phyloP scores from a whole-genome alignment of 1,139 yeast genomes.

The Blastobotrys ciferrii region DNA sequence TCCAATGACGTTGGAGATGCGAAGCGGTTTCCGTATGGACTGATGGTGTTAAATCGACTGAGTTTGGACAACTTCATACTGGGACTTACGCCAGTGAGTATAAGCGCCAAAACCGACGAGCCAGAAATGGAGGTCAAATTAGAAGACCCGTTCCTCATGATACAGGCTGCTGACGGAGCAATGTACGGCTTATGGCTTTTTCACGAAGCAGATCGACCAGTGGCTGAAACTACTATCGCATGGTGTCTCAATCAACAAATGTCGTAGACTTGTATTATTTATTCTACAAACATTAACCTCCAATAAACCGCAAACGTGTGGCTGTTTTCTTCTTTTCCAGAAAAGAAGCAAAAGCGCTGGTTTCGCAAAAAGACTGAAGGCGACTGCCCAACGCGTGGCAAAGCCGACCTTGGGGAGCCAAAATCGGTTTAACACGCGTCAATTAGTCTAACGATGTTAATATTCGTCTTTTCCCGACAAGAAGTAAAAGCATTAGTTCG shows the following conservation, averaged over 20 bases:
- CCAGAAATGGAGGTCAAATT: conserved; percentile 71
- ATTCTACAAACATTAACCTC: no score
- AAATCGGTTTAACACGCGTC: no score
- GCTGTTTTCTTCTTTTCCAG: no score
- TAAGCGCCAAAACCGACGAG: conserved; percentile 41
- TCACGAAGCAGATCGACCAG: conserved; percentile 68
- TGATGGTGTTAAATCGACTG: conserved; percentile 71
- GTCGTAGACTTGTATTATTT: neutral
- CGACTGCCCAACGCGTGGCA: no score
- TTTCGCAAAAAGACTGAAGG: no score
- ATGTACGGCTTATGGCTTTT: conserved; percentile 91
- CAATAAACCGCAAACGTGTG: no score
- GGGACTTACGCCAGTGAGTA: conserved; percentile 66
- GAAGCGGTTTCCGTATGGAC: conserved; percentile 62
- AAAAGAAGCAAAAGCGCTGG: no score
- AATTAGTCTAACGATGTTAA: no score
- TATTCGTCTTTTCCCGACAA: no score
- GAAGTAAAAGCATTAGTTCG: no score
- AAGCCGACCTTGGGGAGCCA: no score
- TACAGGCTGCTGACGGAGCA: conserved; percentile 71
- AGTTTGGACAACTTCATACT: conserved; percentile 76
- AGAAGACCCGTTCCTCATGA: conserved; percentile 76
- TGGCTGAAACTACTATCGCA: conserved; percentile 57
- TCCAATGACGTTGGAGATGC: conserved; percentile 24
- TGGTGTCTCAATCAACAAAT: conserved; percentile 36